These are phyloP conservation scores for Allomyces arbusculus DNA, from an alignment of 192 early-diverging fungal genomes.

Conservation along the genomic window DNA sequence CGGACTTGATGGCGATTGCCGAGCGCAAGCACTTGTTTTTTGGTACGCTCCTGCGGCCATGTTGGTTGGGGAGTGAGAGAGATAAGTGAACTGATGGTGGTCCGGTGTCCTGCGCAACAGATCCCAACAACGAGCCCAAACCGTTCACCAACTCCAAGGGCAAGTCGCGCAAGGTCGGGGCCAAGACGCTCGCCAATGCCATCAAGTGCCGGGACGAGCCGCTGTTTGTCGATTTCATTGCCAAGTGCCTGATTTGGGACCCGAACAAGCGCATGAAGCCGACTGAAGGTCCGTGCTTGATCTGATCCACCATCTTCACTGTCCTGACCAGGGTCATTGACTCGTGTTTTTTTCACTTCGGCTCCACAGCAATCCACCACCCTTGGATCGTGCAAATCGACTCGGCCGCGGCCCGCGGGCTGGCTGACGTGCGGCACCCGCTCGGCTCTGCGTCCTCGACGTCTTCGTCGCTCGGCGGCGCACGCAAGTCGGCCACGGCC, in stretches of 20 bases:
- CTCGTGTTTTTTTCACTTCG: background rate
- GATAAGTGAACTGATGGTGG: conserved; percentile 10
- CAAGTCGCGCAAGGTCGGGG: conserved; percentile 56
- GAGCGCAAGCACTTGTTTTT: conserved; percentile 71
- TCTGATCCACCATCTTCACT: background rate
- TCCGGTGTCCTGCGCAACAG: conserved; percentile 11
- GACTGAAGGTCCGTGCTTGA: background rate
- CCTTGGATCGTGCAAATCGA: background rate
- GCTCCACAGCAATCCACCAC: background rate
- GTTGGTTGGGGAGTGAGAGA: conserved; percentile 6
- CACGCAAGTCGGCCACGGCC: background rate
- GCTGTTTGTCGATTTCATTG: conserved; percentile 69
- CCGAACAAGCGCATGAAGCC: conserved; percentile 17
- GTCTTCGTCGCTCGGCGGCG: background rate
- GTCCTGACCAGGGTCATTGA: background rate
- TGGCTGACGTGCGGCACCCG: background rate
- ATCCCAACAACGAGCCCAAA: conserved; percentile 31
- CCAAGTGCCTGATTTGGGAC: conserved; percentile 70
- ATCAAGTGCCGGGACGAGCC: conserved; percentile 48
- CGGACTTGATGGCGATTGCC: conserved; percentile 52
- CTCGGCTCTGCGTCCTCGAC: background rate
- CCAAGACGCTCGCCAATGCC: conserved; percentile 51
- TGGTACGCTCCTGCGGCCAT: conserved; percentile 27
- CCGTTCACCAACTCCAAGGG: conserved; percentile 66
- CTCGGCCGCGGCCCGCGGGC: background rate